Conservation (phyloP, 1,284 basidiomycete genomes). For the Papiliotrema laurentii region DNA sequence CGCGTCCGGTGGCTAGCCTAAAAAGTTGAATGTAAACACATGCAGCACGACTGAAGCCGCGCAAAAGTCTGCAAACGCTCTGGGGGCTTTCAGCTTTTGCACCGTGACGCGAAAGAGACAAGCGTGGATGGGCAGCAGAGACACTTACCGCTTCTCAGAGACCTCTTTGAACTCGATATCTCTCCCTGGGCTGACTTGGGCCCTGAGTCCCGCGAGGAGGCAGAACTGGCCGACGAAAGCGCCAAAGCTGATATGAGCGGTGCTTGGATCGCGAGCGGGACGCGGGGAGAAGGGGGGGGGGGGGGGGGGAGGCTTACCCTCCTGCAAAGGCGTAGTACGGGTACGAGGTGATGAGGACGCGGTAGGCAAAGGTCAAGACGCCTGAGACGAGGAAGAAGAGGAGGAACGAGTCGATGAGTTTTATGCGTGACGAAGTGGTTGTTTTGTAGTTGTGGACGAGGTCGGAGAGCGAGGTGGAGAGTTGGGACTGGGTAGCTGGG, state of each 20-base stretch:
- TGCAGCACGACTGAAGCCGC: conserved; percentile 91
- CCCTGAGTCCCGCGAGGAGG: conserved; percentile 81
- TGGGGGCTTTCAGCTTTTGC: conserved; percentile 48
- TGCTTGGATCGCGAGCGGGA: background rate
- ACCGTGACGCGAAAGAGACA: background rate
- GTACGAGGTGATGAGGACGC: conserved; percentile 83
- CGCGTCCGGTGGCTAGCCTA: conserved; percentile 54
- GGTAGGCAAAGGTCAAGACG: conserved; percentile 85
- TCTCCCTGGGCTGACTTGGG: conserved; percentile 75
- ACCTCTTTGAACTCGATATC: conserved; percentile 72
- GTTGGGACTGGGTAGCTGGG: conserved; percentile 8
- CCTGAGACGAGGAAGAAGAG: conserved; percentile 90
- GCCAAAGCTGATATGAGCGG: conserved; percentile 61
- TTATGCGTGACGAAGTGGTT: conserved; percentile 75
- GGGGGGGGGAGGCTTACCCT: conserved; percentile 60
- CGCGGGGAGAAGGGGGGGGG: background rate
- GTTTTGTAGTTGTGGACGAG: conserved; percentile 73
- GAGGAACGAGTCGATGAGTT: conserved; percentile 90
- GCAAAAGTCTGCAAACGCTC: conserved; percentile 94
- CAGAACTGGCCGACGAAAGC: conserved; percentile 97
- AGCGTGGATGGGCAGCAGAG: background rate
- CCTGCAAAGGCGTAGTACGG: conserved; percentile 97
- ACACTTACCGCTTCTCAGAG: conserved; percentile 85
- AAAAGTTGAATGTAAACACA: conserved; percentile 98
- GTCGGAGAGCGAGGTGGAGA: conserved; percentile 53